A percentile compares a stretch with the other conserved stretches of the same genome.
phyloP scores from a whole-genome alignment of 768 basidiomycete genomes.

The Termitomyces sp. region DNA sequence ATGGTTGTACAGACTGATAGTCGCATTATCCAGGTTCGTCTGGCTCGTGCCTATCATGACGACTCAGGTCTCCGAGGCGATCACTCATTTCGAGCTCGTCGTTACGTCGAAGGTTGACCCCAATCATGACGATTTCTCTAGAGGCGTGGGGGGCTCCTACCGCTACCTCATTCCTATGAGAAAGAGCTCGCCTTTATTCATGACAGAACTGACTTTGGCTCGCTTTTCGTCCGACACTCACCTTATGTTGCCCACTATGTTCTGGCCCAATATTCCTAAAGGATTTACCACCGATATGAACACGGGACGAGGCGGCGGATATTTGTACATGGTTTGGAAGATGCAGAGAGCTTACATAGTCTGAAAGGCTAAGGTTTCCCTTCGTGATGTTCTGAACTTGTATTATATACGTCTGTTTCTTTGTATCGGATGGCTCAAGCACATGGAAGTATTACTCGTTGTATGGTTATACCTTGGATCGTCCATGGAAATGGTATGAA shows the following conservation, averaged over 20 bases:
- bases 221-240: neutral
- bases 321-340: neutral
- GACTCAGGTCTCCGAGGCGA: neutral
- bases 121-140: neutral
- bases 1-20: neutral
- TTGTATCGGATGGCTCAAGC: neutral
- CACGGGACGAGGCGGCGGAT: neutral
- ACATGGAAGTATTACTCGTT: neutral
- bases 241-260: neutral
- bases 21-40: neutral
- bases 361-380: neutral
- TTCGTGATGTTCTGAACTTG: neutral
- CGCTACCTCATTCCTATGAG: slow-evolving; percentile 3
- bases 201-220: neutral
- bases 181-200: neutral
- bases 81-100: neutral
- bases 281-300: neutral
- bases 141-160: neutral
- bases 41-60: slow-evolving; percentile 1
- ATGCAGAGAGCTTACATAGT: neutral
- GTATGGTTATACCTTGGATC: too few species aligned
- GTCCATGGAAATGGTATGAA: too few species aligned
- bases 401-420: too few species aligned
- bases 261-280: neutral
- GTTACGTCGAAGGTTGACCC: neutral